Evolutionary conservation across 2,329 filamentous ascomycete species (phyloP).

Genomic region (Pseudocercospora fijiensis): DNA sequence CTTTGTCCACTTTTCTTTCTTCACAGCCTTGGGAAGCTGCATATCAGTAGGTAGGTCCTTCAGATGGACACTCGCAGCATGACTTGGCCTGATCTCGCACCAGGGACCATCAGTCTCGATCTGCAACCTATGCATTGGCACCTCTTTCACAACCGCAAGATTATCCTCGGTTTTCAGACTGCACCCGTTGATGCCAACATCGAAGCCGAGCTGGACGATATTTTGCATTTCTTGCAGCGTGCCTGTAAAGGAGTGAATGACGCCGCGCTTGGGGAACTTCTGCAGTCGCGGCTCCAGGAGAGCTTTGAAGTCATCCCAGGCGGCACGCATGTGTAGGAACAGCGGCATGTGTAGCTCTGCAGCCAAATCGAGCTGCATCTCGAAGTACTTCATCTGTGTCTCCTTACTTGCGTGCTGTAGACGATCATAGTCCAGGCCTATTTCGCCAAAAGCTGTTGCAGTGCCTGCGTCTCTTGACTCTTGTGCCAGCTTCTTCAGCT

Average conservation of each 20-base stretch:
- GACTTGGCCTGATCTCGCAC: slow-evolving; percentile 88
- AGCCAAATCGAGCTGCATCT: slow-evolving; percentile 75
- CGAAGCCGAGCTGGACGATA: slow-evolving; percentile 75
- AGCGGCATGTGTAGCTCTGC: slow-evolving; percentile 76
- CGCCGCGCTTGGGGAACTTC: slow-evolving; percentile 65
- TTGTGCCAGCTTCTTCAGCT: slow-evolving; percentile 64
- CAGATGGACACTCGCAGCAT: slow-evolving; percentile 77
- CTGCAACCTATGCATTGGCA: slow-evolving; percentile 79
- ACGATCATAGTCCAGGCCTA: slow-evolving; percentile 94
- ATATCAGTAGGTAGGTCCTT: slow-evolving; percentile 57
- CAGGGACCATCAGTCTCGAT: slow-evolving; percentile 97
- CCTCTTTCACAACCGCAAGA: slow-evolving; percentile 74
- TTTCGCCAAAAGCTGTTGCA: slow-evolving; percentile 83
- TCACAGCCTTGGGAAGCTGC: slow-evolving; percentile 75
- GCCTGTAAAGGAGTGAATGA: slow-evolving; percentile 95
- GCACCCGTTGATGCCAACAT: slow-evolving; percentile 95
- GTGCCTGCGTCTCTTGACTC: slow-evolving; percentile 58
- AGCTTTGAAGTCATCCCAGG: slow-evolving; percentile 77
- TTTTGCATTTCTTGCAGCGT: slow-evolving; percentile 79
- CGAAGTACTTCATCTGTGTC: slow-evolving; percentile 81
- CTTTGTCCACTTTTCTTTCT: slow-evolving; percentile 92
- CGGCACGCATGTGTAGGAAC: slow-evolving; percentile 88
- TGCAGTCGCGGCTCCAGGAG: slow-evolving; percentile 58
- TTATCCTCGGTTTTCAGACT: slow-evolving; percentile 94
- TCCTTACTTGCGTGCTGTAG: slow-evolving; percentile 77